phyloP scores from a whole-genome alignment of 768 basidiomycete species.

The Phaffia tasmanica region DNA sequence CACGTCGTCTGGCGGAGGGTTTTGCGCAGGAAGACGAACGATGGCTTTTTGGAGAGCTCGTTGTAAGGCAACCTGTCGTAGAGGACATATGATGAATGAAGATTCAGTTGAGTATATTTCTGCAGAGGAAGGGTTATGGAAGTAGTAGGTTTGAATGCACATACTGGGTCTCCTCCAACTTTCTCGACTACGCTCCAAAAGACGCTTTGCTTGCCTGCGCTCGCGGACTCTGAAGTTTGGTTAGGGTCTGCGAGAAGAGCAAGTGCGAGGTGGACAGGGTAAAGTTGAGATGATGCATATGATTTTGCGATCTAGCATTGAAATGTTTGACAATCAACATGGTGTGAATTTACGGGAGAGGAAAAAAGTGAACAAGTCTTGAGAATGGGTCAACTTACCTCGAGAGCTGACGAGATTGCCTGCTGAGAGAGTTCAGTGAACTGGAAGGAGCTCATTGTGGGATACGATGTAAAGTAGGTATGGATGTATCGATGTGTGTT shows the following conservation, averaged over 20 bases:
- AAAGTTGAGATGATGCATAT: conserved; percentile 15
- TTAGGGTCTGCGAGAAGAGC: conserved; percentile 12
- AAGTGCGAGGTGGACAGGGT: conserved; percentile 10
- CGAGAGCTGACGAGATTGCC: conserved; percentile 20
- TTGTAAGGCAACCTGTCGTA: conserved; percentile 47
- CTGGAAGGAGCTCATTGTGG: conserved; percentile 5
- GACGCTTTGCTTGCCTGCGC: conserved; percentile 43
- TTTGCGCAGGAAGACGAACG: conserved; percentile 70
- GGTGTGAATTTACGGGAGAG: background rate
- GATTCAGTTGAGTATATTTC: background rate
- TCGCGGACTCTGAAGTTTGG: conserved; percentile 8
- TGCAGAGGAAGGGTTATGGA: background rate
- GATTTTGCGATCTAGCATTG: conserved; percentile 14
- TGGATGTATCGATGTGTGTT: too few relatives aligned
- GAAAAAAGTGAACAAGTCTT: background rate
- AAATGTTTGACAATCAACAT: background rate
- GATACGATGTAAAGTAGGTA: too few relatives aligned
- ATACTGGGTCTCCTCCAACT: conserved; percentile 73
- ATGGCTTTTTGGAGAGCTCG: conserved; percentile 64
- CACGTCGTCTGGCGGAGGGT: conserved; percentile 73
- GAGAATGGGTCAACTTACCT: conserved; percentile 1
- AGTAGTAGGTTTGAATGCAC: conserved; percentile 32
- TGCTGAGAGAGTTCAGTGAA: conserved; percentile 20
- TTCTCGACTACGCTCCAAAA: conserved; percentile 67
- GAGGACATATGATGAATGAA: background rate